Evolutionary conservation across 768 basidiomycete species (phyloP), one percentile per base, ranked within the genome.

Genomic region (Mycena haematopus): DNA sequence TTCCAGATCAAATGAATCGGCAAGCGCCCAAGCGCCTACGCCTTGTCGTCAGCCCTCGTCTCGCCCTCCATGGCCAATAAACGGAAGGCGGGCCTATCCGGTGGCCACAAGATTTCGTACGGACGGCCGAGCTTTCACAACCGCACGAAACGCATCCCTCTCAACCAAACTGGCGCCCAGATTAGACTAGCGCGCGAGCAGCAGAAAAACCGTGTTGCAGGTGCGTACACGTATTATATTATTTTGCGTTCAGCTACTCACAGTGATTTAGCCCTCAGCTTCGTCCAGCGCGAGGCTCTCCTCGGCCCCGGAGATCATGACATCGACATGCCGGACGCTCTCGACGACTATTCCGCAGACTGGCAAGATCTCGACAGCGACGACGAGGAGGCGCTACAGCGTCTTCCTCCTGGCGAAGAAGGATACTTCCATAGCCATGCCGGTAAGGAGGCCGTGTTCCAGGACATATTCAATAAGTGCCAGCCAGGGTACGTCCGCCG

Each of bases 391-490:
- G 46, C 60, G 1, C 19, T 61, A n/a, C 19, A 42, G 2, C n/a
- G 29, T n/a, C 52, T 55, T 19, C 60, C 60, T 1, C 53, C 60
- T 3, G 60, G 60, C 2, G 60, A 62, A 24, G 60, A 62, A 24
- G 61, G 61, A 1, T 44, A 33, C 8, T 36, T 22, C 33, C 54
- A 63, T 27, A 63, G 61, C 29, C 45, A 63, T 33, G 61, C 38
- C 2, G 61, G 61, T 22, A 63, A 52, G 40, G 61, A 63, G 38
- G 40, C 38, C 4, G 17, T 13, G 0, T 63, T 63, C n/a, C 40
- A 52, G 3, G 27, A 45, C 8, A 58, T 63, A 31, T 44, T 53
- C n/a, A 42, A 56, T 9, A 63, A 47, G 24, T 67, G 63, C 22
- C 11, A 22, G 33, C 62, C 61, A 14, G 50, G 49, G 61, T 58